A percentile compares a stretch with the other conserved stretches of the same genome.
phyloP scores from a whole-genome alignment of 345 rosid species.

The Fremontodendron californicum region DNA sequence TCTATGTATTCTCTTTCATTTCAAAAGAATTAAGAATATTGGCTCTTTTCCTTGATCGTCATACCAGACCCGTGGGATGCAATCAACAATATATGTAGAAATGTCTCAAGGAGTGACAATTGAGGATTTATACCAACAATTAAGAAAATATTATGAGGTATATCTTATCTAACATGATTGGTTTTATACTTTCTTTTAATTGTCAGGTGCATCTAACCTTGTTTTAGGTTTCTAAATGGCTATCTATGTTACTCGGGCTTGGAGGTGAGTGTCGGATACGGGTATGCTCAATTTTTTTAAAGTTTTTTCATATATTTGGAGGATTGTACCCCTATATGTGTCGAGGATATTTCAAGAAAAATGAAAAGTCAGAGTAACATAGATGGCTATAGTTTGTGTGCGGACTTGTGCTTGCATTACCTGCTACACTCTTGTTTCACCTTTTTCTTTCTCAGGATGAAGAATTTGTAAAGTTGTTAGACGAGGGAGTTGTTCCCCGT shows the following conservation, averaged over 20 bases:
- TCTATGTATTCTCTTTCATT: conserved; percentile 9
- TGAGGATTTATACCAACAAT: conserved; percentile 59
- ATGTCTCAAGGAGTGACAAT: conserved; percentile 62
- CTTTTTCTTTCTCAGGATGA: conserved; percentile 46
- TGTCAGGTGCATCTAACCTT: neutral
- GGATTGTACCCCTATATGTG: too few relatives aligned
- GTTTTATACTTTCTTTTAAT: neutral
- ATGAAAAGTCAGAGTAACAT: too few relatives aligned
- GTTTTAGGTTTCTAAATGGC: neutral
- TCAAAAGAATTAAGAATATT: neutral
- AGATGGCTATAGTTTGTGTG: neutral
- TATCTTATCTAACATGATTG: neutral
- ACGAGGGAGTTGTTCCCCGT: conserved; percentile 69
- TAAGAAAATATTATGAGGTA: conserved; percentile 64
- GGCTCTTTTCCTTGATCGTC: conserved; percentile 14
- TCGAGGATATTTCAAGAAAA: too few relatives aligned
- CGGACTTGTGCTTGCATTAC: neutral
- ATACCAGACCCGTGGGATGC: conserved; percentile 90
- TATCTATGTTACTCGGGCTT: too few relatives aligned
- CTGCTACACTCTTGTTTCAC: neutral
- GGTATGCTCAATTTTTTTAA: too few relatives aligned
- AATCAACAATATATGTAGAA: conserved; percentile 82
- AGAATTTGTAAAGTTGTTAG: conserved; percentile 73
- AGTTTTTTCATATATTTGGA: too few relatives aligned
- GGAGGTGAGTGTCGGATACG: too few relatives aligned